A percentile compares a stretch with the other conserved stretches of the same genome.
Evolutionary conservation across 805 yeast genomes (phyloP).

Genomic region (Saturnispora gosingensis): DNA sequence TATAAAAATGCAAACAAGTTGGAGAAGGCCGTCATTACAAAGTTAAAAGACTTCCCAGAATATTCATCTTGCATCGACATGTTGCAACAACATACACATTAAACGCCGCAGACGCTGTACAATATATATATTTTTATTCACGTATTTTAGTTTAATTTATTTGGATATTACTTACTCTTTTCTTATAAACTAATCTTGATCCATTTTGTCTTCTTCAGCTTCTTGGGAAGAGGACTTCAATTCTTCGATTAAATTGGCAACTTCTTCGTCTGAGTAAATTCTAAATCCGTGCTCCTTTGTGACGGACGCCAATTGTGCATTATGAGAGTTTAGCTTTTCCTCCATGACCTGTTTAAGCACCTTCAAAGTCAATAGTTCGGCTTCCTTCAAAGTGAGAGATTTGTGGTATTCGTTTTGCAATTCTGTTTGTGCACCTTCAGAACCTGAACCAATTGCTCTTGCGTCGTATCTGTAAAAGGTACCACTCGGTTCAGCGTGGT

Average conservation of each 20-base stretch:
- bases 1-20: slow-evolving; percentile 89
- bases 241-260: slow-evolving; percentile 69
- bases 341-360: slow-evolving; percentile 97
- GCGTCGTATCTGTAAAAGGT: slow-evolving; percentile 97
- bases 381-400: slow-evolving; percentile 84
- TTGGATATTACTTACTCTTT: too few relatives aligned
- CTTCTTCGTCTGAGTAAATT: slow-evolving; percentile 73
- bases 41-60: slow-evolving; percentile 86
- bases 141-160: too few relatives aligned
- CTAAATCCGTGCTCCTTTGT: slow-evolving; percentile 80
- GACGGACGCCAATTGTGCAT: slow-evolving; percentile 91
- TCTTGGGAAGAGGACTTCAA: slow-evolving; percentile 70
- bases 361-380: slow-evolving; percentile 81
- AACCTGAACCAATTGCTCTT: slow-evolving; percentile 97
- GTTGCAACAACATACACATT: slow-evolving; percentile 16
- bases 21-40: slow-evolving; percentile 77
- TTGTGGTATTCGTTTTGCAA: slow-evolving; percentile 93
- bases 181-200: neutral
- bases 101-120: neutral
- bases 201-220: slow-evolving; percentile 28
- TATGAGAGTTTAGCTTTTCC: slow-evolving; percentile 89
- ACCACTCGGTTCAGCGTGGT: slow-evolving; percentile 99
- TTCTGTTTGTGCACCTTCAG: slow-evolving; percentile 98
- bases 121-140: slow-evolving; percentile 1
- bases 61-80: slow-evolving; percentile 72